Base-by-base conservation (phyloP, 495 filamentous ascomycete species). In the Chlorociboria aeruginascens region DNA sequence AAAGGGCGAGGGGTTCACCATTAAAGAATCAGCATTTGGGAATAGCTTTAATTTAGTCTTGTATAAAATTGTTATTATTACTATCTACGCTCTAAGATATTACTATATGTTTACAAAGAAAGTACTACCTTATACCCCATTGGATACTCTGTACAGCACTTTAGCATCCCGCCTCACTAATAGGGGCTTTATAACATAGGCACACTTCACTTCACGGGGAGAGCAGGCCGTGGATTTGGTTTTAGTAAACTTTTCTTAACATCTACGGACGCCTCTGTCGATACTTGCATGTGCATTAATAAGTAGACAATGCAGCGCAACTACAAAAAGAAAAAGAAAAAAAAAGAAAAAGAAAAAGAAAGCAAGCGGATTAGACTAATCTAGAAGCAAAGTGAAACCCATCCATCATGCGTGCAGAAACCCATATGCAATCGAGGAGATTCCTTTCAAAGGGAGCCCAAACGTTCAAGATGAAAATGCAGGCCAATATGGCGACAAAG, bases 311-410 rank as follows among this genome's bases (percentile, higher is more conserved):
- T 52, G 49, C 49, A 49, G 49, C 32, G 44, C 45, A 52, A 52
- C 40, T 45, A 35, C 20, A 31, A 32, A 32, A 35, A 40, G n/a
- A n/a, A 46, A 42, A 40, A 17, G 30, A 40, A 33, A 41, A 28
- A 16, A 32, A 9, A 25, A 32, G 46, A n/a, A 46, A 42, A 40
- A 17, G 30, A 40, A 33, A 41, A 28, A 16, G 40, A 9, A 25
- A 32, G 46, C 45, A 41, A 46, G 51, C 55, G 11, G 31, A 54
- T 57, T 57, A 55, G 52, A 47, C 43, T 47, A 50, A 48, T 57
- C 55, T 57, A 57, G 45, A 49, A 46, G 30, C 40, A 31, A 20
- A 31, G 35, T 37, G 36, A 46, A 57, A 17, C 17, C 12, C 43
- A 13, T 25, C 20, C 36, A 41, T 49, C 34, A 52, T 53, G 49